Base-by-base conservation (phyloP, 1,284 basidiomycete genomes). In the Cryptococcus hybrid region DNA sequence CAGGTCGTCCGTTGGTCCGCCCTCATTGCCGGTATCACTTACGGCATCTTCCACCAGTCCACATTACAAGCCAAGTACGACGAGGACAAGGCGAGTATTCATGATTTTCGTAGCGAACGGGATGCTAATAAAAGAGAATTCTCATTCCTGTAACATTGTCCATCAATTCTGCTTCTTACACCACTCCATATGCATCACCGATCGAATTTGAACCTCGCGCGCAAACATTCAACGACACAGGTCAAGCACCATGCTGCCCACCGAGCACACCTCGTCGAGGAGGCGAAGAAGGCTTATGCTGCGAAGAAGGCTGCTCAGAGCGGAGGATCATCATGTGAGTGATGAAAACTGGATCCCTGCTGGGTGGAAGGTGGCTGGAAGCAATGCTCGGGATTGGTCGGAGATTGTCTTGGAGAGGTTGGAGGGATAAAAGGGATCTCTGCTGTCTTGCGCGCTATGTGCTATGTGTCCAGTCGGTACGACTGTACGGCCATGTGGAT, bases 1-100 rank as follows among this genome's bases (percentile, higher is more conserved):
- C 53, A 99, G 95, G 94, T 97, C 76, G 89, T 90, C 72, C 91
- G 95, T 71, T 99, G 97, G 81, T 88, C 92, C 42, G 93, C 95
- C 54, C 86, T 99, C 66, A 81, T 89, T 63, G 84, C 85, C 56
- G 95, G 95, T 75, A 85, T 97, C 69, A 81, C 88, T 76, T 99
- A 98, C 79, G 95, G 96, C 71, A 88, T 96, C 77, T 83, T 87
- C 69, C 95, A 98, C 83, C 88, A 88, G 75, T 85, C 89, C 73
- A 89, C 93, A 74, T 82, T 99, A 67, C 92, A 96, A 81, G 85
- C 86, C 66, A 82, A 85, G 65, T 85, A 89, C 75, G 86, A 96
- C 78, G 81, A 69, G 50, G 61, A 71, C 49, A 70, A 74, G 62
- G 77, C 75, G 42, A 55, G 73, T 72, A 30, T 30, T 30, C 30